Percentiles rank a stretch among this genome's conserved stretches.
Evolutionary conservation across 2,329 filamentous ascomycete genomes (phyloP).

Genomic region (Venturia asperata): DNA sequence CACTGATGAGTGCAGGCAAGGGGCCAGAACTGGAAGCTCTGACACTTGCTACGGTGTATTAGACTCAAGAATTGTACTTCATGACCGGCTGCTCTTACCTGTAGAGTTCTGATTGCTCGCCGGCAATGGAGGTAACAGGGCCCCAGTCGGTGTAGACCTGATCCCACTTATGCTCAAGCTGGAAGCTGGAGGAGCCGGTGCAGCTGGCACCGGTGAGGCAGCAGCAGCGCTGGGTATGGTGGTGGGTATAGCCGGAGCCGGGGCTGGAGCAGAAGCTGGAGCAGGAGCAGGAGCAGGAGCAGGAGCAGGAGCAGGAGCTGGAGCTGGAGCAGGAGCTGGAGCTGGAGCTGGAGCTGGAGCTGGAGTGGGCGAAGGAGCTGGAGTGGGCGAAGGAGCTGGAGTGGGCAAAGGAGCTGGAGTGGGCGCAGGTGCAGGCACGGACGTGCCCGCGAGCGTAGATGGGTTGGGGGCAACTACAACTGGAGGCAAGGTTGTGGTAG

Average conservation of each 20-base stretch:
- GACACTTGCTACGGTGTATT: background rate
- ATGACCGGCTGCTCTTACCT: background rate
- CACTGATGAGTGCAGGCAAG: background rate
- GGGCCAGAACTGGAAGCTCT: background rate
- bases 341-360: background rate
- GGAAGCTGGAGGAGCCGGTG: too few relatives aligned
- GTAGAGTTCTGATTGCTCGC: background rate
- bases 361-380: background rate
- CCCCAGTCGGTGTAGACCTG: background rate
- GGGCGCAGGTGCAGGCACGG: background rate
- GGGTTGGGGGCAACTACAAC: background rate
- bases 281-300: background rate
- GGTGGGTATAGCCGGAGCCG: too few relatives aligned
- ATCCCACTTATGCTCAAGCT: background rate
- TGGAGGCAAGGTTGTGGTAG: slow-evolving; percentile 7
- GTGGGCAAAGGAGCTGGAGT: background rate
- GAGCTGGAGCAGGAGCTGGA: background rate
- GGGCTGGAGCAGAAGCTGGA: too few relatives aligned
- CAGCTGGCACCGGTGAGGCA: too few relatives aligned
- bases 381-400: background rate
- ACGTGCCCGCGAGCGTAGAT: background rate
- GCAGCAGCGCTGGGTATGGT: too few relatives aligned
- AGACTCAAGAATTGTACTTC: background rate
- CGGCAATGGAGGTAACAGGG: background rate
- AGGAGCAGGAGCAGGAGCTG: background rate